phyloP scores from a whole-genome alignment of 169 alveolate species.

The Plasmodium berghei region DNA sequence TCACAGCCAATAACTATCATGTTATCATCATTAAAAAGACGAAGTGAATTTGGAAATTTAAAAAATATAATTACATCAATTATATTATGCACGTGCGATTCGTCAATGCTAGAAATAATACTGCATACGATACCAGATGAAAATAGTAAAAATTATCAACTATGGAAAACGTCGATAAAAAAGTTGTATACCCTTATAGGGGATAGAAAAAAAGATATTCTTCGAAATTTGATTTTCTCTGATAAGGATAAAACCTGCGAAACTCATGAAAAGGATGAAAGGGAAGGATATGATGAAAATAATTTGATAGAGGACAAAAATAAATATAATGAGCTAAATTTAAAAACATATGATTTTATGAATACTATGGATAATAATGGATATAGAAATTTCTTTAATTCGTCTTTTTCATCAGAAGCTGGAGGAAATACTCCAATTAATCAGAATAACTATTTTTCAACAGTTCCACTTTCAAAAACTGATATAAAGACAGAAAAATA shows the following conservation, averaged over 20 bases:
- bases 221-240: neutral
- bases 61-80: constrained; percentile 47
- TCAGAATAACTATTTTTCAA: neutral
- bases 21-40: constrained; percentile 72
- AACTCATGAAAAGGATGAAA: neutral
- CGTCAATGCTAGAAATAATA: constrained; percentile 48
- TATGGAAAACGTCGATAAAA: constrained; percentile 48
- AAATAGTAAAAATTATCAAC: constrained; percentile 41
- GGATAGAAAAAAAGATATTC: constrained; percentile 13
- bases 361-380: constrained; percentile 19
- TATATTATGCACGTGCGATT: constrained; percentile 72
- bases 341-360: constrained; percentile 63
- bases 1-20: constrained; percentile 58
- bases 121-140: constrained; percentile 71
- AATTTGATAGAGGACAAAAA: constrained; percentile 1
- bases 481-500: neutral
- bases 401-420: neutral
- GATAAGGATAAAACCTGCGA: constrained; percentile 5
- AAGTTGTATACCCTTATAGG: constrained; percentile 28
- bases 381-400: constrained; percentile 11
- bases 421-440: neutral
- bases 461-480: neutral
- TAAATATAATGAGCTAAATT: constrained; percentile 12
- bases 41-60: constrained; percentile 47
- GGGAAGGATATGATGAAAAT: neutral